Base-by-base conservation (phyloP, 1,284 basidiomycete genomes). In the Irpex sp. region DNA sequence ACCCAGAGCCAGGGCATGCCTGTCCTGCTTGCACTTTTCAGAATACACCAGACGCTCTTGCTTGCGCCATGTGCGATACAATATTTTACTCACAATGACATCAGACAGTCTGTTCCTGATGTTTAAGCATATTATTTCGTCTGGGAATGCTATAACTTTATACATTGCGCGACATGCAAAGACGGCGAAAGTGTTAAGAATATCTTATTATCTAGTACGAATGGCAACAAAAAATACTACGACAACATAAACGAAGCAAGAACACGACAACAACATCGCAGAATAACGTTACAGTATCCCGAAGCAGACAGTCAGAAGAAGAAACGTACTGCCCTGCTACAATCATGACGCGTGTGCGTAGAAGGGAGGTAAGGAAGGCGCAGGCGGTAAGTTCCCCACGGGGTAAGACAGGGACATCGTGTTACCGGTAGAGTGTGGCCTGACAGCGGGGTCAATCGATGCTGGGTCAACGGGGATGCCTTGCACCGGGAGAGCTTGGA, bases 1-100 rank as follows among this genome's bases (percentile, higher is more conserved):
- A 34, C 7, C 11, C 31, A 15, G 13, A 34, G 8, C 11, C 37
- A 15, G 68, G 57, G 15, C 67, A 48, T 69, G 67, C 37, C 11
- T 75, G 74, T 62, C 68, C 71, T 1, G 71, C 70, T 9, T 75
- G 74, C 64, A 75, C 74, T 19, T 75, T 70, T 59, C 71, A 69
- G 58, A 75, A 74, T 49, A 61, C 57, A 15, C 40, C 64, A 11
- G 70, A 68, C 11, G 68, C 66, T 2, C 26, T 66, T 8, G 60
- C 65, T 9, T 75, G 74, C 58, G 62, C 61, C 2, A 74, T 75
- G 64, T 75, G 74, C 58, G 71, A 72, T 5, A 72, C 70, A 4
- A 60, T 64, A 7, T 64, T 73, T 34, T 44, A 54, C 57, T 44
- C 49, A 31, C 19, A 58, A 44, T 52, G 49, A 59, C 40, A 44